These are phyloP conservation scores for Bocquillonia castaneifolia DNA, from an alignment of 441 rosid genomes.

Conservation along the genomic window DNA sequence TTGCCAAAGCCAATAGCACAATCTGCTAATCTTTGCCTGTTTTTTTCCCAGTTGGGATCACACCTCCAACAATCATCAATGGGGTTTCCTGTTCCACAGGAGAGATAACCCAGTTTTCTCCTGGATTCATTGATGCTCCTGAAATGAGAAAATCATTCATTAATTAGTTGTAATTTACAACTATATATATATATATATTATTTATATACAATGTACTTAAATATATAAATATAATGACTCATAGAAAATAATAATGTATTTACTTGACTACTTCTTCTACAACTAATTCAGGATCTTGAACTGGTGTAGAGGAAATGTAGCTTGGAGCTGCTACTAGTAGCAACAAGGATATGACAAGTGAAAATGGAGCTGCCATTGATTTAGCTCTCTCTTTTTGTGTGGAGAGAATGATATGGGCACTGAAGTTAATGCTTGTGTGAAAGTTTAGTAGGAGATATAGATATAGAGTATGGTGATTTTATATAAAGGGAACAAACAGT, in stretches of 20 bases:
- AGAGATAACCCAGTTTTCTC: slow-evolving; percentile 57
- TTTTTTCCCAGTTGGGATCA: slow-evolving; percentile 71
- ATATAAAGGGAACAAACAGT: slow-evolving; percentile 28
- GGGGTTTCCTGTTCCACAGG: slow-evolving; percentile 84
- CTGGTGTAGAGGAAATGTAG: slow-evolving; percentile 37
- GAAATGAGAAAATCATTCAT: slow-evolving; percentile 7
- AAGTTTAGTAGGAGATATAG: too few relatives aligned
- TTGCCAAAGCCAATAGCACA: slow-evolving; percentile 92
- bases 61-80: slow-evolving; percentile 94
- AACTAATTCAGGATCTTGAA: slow-evolving; percentile 57
- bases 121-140: slow-evolving; percentile 69
- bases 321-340: slow-evolving; percentile 30
- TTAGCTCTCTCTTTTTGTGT: too few relatives aligned
- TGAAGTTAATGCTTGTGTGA: slow-evolving; percentile 11
- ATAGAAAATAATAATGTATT: too few relatives aligned
- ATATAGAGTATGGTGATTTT: background rate
- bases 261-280: slow-evolving; percentile 66
- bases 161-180: too few relatives aligned
- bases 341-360: slow-evolving; percentile 27
- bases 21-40: slow-evolving; percentile 65
- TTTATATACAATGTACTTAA: too few relatives aligned
- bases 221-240: background rate
- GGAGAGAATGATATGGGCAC: background rate
- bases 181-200: too few relatives aligned
- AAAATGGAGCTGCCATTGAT: slow-evolving; percentile 22